Evolutionary conservation across 2,329 filamentous ascomycete species (phyloP), one percentile per base, ranked within the genome.

Genomic region (Cephalotrichum gorgonifer): DNA sequence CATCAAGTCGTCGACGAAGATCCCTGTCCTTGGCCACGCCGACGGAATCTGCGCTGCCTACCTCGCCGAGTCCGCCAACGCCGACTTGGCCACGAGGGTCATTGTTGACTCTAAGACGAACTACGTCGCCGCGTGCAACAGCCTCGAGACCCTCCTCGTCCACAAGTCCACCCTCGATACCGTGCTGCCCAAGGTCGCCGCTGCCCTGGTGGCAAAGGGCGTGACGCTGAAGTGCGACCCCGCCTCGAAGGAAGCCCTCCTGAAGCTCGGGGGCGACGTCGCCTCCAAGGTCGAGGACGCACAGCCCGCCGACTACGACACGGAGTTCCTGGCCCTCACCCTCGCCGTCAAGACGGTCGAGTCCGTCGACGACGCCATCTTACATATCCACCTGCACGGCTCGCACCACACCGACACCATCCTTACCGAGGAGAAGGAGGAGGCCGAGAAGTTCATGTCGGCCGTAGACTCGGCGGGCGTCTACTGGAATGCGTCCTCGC

Each of bases 91-190:
- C 12, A 76, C 78, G 20, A 79, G 80, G 53, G 85, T 95, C 49
- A 72, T 97, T 44, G 74, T 95, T 49, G 93, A 98, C 68, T 86
- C 91, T 43, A 98, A 98, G 70, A 89, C 86, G 25, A 86, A 85
- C 65, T 98, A 98, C 62, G 88, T 91, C 1, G 93, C 93, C 33
- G 93, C 91, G 14, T 98, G 93, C 74, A 98, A 98, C 70, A 83
- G 86, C 39, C 69, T 90, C n/a, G 93, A 98, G 69, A 94, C 89
- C 1, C 76, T 98, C 9, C 79, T 98, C 17, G 85, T 97, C 4
- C 83, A 96, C 57, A 75, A 86, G 53, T 68, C 77, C 15, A 83
- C 83, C 1, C 72, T 95, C 3, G 62, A 66, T 30, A 83, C 78
- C 4, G 63, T 86, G 33, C 77, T 95, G 41, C 86, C 88, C 1